Base-by-base conservation (phyloP, 2,329 filamentous ascomycete genomes). In the Neophaeococcomyces mojaviensis region DNA sequence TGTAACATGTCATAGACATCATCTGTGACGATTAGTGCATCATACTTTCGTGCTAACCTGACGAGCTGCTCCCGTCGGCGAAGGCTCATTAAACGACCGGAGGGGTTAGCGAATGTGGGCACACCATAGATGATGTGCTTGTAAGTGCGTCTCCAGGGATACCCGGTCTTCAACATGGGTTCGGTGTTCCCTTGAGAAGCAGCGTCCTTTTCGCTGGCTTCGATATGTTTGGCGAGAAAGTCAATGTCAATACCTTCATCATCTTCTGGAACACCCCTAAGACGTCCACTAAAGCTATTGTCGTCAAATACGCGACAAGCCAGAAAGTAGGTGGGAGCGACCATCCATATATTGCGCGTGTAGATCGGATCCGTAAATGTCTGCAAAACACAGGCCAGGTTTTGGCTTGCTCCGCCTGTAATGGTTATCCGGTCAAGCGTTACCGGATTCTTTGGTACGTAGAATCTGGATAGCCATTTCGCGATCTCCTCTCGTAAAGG, bases 1-100 rank as follows among this genome's bases (percentile, higher is more conserved):
- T 89, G 85, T 4, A 97, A 72, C 54, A 90, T 84, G 63, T 97
- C 90, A 61, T 98, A 98, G 8, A 97, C 88, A 63, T 98, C 92
- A 66, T 97, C 90, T 39, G 79, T 79, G 22, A 96, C 74, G 46
- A 96, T 66, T n/a, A 97, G 74, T 5, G 86, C 87, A 62, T 97
- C 82, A 61, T 84, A 79, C 48, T 81, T 72, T 47, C 90, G 76
- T 0, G 90, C 90, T 5, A 96, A 66, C n/a, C 71, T 69, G 19
- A 97, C 80, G 3, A 97, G 73, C 9, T 70, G 70, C 52, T 81
- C 68, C 3, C 92, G 77, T 22, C 84, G 77, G 15, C 66, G 61
- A 3, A 88, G 64, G 12, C 82, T 80, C 81, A 94, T 90, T 2
- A 86, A 88, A 59, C 83, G 84, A 24, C 84, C 87, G 0, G 85